Percentiles rank a stretch among this genome's conserved stretches.
These are phyloP conservation scores for Cystofilobasidium bisporidii DNA, from an alignment of 768 basidiomycete species.

Conservation along the genomic window DNA sequence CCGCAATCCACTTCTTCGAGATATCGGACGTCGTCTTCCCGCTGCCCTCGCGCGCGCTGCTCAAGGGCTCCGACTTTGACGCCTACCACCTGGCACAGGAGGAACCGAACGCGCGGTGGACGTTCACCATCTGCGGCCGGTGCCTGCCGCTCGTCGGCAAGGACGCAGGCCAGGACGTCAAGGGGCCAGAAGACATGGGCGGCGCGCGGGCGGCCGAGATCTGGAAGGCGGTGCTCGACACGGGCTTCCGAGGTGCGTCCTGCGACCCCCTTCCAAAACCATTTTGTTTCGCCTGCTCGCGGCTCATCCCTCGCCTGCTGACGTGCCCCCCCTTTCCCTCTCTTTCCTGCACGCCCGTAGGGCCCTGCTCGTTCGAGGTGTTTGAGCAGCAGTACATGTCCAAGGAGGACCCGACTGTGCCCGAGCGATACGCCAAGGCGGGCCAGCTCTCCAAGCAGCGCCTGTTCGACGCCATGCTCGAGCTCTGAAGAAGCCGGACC, in stretches of 20 bases:
- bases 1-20: background rate
- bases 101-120: background rate
- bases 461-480: background rate
- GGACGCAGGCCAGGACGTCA: background rate
- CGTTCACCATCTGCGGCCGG: background rate
- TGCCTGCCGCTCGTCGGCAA: background rate
- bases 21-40: background rate
- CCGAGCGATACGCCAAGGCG: background rate
- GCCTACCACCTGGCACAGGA: background rate
- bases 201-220: background rate
- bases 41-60: background rate
- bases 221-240: background rate
- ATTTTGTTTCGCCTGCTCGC: too few species aligned
- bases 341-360: too few species aligned
- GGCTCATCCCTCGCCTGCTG: background rate
- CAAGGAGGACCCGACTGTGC: background rate
- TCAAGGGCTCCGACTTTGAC: background rate
- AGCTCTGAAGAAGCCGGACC: too few species aligned
- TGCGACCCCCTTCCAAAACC: too few species aligned
- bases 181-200: background rate
- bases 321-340: background rate
- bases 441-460: background rate
- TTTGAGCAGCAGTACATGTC: background rate
- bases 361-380: background rate
- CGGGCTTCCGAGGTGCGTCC: background rate